A percentile compares a stretch with the other conserved stretches of the same genome.
Conservation (phyloP, 1,284 basidiomycete species). For the Trametes sp. region DNA sequence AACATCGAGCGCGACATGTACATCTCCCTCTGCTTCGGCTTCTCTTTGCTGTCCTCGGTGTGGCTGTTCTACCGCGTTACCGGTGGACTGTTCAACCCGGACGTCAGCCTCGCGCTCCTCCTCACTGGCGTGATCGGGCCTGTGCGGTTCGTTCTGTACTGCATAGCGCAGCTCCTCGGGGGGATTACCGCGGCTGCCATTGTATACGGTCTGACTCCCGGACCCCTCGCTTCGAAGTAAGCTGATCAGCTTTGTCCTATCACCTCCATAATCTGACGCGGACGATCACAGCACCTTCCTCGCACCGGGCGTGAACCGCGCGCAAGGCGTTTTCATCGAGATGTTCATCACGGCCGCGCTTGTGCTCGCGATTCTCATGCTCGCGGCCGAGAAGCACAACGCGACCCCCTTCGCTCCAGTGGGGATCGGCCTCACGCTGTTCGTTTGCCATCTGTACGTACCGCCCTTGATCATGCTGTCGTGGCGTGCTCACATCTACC, state of each 20-base stretch:
- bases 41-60: slow-evolving; percentile 71
- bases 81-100: slow-evolving; percentile 76
- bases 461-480: not conserved
- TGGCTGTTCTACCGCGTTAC: slow-evolving; percentile 82
- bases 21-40: slow-evolving; percentile 68
- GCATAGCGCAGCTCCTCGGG: slow-evolving; percentile 68
- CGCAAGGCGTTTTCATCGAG: slow-evolving; percentile 75
- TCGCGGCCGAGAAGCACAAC: slow-evolving; percentile 73
- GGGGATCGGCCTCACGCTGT: slow-evolving; percentile 75
- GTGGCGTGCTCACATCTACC: not conserved
- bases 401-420: slow-evolving; percentile 78
- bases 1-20: slow-evolving; percentile 59
- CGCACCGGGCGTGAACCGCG: slow-evolving; percentile 51
- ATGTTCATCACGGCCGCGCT: slow-evolving; percentile 74
- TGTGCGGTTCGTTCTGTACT: slow-evolving; percentile 67
- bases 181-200: slow-evolving; percentile 70
- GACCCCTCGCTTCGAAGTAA: slow-evolving; percentile 63
- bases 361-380: slow-evolving; percentile 68
- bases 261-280: not conserved
- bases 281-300: slow-evolving; percentile 51
- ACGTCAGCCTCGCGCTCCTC: slow-evolving; percentile 69
- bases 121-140: slow-evolving; percentile 67
- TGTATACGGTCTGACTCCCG: slow-evolving; percentile 66
- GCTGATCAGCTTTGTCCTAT: slow-evolving; percentile 26
- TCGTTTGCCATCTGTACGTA: slow-evolving; percentile 69